phyloP scores from a whole-genome alignment of 2,329 filamentous ascomycete species.

The Drechslerella coelobrocha region DNA sequence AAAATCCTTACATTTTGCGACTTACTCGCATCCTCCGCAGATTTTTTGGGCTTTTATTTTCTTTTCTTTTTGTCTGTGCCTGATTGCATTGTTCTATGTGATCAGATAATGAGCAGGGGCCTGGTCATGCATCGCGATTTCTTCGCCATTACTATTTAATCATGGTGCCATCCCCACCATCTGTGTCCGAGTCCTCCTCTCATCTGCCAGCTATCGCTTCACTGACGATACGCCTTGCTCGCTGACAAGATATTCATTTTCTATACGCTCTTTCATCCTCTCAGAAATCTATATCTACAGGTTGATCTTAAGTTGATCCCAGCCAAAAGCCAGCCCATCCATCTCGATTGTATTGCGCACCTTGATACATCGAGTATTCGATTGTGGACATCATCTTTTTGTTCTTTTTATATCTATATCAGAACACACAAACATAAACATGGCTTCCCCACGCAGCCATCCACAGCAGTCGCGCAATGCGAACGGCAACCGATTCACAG shows the following conservation, averaged over 20 bases:
- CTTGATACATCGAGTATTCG: neutral
- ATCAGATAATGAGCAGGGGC: slow-evolving; percentile 42
- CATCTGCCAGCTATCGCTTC: slow-evolving; percentile 49
- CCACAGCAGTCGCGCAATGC: slow-evolving; percentile 45
- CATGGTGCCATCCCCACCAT: slow-evolving; percentile 48
- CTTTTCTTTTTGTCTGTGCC: slow-evolving; percentile 47
- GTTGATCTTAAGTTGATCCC: slow-evolving; percentile 46
- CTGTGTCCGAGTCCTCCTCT: slow-evolving; percentile 45
- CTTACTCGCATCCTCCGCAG: slow-evolving; percentile 49
- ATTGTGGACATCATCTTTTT: neutral
- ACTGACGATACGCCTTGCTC: slow-evolving; percentile 45
- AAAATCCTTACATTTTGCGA: slow-evolving; percentile 50
- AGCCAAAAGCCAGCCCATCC: slow-evolving; percentile 13
- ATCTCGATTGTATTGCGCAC: slow-evolving; percentile 15
- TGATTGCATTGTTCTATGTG: slow-evolving; percentile 40
- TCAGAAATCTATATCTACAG: slow-evolving; percentile 45
- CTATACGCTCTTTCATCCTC: slow-evolving; percentile 41
- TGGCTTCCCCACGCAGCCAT: slow-evolving; percentile 48
- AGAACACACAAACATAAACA: slow-evolving; percentile 8
- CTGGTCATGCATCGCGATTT: slow-evolving; percentile 41
- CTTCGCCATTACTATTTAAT: slow-evolving; percentile 45
- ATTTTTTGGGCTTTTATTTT: slow-evolving; percentile 29
- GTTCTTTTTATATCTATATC: slow-evolving; percentile 1
- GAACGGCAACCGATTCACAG: slow-evolving; percentile 42
- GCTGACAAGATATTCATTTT: slow-evolving; percentile 48